Base-by-base conservation (phyloP, 306 rosid genomes). In the Hylodesmum podocarpum region DNA sequence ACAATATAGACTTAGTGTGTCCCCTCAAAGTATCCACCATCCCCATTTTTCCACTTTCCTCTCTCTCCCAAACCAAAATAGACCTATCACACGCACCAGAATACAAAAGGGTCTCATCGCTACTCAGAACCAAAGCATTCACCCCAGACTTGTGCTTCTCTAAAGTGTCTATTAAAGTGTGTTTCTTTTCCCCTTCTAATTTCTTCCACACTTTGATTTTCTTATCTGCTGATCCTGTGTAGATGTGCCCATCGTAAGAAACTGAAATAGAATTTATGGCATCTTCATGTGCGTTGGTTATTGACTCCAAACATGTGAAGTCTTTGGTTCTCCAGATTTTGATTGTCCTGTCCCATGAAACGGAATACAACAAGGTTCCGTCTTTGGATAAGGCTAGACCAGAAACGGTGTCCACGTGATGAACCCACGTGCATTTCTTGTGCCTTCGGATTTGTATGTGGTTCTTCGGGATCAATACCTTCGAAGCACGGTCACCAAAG, bases 11-110 rank as follows among this genome's bases (percentile, higher is more conserved):
- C 72, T 71, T 86, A 0, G 73, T 86, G 75, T 95, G 97, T 2
- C 99, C 99, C 70, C 92, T 88, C 0, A 95, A 85, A 2, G 86
- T 90, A 47, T 93, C 98, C 74, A 89, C 79, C 50, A 88, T 78
- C 43, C 62, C 85, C 91, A 90, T 87, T 47, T 39, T 46, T 1
- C 85, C 88, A 54, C 25, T 2, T 21, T 50, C 81, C 0, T 37
- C 75, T 66, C 74, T 90, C 70, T 88, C 92, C 99, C 99, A 95
- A 15, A 92, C 97, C 81, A 92, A 49, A 34, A 95, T 78, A 2
- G 92, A 86, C 61, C 93, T 81, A 64, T 95, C 99, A 36, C 97
- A 82, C 7, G 97, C 99, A 12, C 97, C 99, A 0, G 97, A 92
- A 66, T 84, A 92, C 37, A 95, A 18, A 58, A 89, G 59, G 19